Percentiles rank a stretch among this genome's conserved stretches.
phyloP scores from a whole-genome alignment of 2,329 filamentous ascomycete species.

The Hymenoscyphus salicellus region DNA sequence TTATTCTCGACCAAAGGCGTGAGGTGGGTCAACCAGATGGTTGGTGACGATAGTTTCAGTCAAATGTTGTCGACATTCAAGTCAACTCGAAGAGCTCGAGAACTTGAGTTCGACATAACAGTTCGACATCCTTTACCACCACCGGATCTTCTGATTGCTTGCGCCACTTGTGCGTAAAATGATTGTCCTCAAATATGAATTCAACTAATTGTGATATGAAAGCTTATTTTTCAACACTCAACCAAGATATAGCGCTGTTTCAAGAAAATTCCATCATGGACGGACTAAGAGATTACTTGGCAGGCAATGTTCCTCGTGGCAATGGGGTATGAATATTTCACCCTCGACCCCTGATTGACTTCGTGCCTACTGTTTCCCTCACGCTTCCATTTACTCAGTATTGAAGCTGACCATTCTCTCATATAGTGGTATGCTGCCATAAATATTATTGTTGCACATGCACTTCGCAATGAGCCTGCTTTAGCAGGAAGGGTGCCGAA shows the following conservation, averaged over 20 bases:
- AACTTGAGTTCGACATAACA: conserved; percentile 12
- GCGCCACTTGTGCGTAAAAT: conserved; percentile 8
- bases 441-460: conserved; percentile 19
- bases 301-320: conserved; percentile 5
- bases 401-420: background rate
- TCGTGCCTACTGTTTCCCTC: background rate
- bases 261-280: conserved; percentile 13
- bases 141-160: conserved; percentile 9
- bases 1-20: conserved; percentile 19
- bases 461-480: background rate
- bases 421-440: conserved; percentile 16
- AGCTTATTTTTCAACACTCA: conserved; percentile 11
- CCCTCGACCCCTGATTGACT: background rate
- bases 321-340: conserved; percentile 6
- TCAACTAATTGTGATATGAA: background rate
- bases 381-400: background rate
- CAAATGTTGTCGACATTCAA: conserved; percentile 12
- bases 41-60: conserved; percentile 19
- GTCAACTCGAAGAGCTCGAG: background rate
- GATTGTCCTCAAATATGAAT: background rate
- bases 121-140: conserved; percentile 12
- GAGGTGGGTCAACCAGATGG: conserved; percentile 15
- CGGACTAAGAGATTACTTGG: conserved; percentile 12
- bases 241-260: conserved; percentile 14
- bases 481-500: background rate